Evolutionary conservation across 1,284 basidiomycete genomes (phyloP).

Genomic region (Inonotus obliquus): DNA sequence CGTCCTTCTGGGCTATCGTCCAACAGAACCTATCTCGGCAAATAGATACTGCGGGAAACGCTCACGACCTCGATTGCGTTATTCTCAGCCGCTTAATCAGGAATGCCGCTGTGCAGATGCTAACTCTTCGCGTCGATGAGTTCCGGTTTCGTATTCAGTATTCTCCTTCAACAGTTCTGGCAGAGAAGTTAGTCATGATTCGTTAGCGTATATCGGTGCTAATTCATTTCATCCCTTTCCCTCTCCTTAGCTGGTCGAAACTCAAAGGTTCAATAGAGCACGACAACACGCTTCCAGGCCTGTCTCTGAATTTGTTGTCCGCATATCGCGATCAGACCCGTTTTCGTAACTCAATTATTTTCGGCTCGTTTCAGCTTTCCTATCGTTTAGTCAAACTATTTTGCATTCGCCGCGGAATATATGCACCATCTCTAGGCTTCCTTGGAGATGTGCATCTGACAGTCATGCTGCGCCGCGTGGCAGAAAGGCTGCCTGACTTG

Average conservation of each 20-base stretch:
- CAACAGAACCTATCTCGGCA: constrained; percentile 5
- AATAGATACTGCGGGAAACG: neutral
- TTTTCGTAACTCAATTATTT: constrained; percentile 15
- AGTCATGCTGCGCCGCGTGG: constrained; percentile 20
- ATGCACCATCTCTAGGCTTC: constrained; percentile 21
- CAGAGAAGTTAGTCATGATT: constrained; percentile 19
- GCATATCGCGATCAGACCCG: constrained; percentile 21
- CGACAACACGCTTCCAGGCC: constrained; percentile 19
- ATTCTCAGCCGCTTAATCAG: constrained; percentile 20
- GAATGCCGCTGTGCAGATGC: constrained; percentile 24
- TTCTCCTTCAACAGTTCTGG: constrained; percentile 19
- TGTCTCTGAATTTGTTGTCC: constrained; percentile 21
- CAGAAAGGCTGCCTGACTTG: constrained; percentile 8
- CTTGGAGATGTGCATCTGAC: constrained; percentile 23
- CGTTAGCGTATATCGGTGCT: constrained; percentile 4
- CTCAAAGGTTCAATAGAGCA: constrained; percentile 7
- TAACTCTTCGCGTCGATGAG: constrained; percentile 21
- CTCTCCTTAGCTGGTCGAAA: constrained; percentile 12
- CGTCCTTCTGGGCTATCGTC: constrained; percentile 22
- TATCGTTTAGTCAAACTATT: constrained; percentile 23
- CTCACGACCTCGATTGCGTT: neutral
- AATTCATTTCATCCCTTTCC: neutral
- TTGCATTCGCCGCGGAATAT: constrained; percentile 20
- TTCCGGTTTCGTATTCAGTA: constrained; percentile 25
- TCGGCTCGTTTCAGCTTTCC: constrained; percentile 20